phyloP scores from a whole-genome alignment of 768 basidiomycete genomes.

The Tricholoma matsutake region DNA sequence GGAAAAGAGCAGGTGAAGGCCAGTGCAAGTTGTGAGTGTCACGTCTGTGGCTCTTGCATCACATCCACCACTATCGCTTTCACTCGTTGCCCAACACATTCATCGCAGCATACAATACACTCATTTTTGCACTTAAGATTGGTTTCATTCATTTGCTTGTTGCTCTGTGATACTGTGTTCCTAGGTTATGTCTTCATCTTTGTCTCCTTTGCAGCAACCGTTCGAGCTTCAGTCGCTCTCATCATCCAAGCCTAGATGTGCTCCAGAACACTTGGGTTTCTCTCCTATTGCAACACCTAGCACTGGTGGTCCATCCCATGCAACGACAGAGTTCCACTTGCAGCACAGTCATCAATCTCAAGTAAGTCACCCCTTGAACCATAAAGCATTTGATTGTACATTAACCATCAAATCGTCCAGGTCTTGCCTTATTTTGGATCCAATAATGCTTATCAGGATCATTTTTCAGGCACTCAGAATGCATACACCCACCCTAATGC shows the following conservation, averaged over 20 bases:
- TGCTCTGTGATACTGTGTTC: not conserved
- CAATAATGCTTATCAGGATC: not conserved
- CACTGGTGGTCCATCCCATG: not conserved
- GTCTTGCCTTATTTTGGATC: not conserved
- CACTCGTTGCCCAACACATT: not conserved
- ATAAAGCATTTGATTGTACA: not conserved
- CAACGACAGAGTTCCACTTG: not conserved
- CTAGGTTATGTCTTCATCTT: not conserved
- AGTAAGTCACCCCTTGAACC: not conserved
- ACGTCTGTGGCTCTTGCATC: not conserved
- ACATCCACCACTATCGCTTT: not conserved
- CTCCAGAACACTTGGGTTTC: not conserved
- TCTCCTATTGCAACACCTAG: no score
- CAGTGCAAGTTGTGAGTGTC: not conserved
- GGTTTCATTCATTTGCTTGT: not conserved
- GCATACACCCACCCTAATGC: not conserved
- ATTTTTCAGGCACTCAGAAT: not conserved
- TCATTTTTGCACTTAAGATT: not conserved
- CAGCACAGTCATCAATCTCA: not conserved
- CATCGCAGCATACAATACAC: not conserved
- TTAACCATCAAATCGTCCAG: not conserved
- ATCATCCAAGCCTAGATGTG: not conserved
- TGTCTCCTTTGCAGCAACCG: not conserved
- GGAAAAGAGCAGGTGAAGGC: not conserved
- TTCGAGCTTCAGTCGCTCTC: no score